These are phyloP conservation scores for Botrytis hyacinthi DNA, from an alignment of 2,329 filamentous ascomycete genomes.

Conservation along the genomic window DNA sequence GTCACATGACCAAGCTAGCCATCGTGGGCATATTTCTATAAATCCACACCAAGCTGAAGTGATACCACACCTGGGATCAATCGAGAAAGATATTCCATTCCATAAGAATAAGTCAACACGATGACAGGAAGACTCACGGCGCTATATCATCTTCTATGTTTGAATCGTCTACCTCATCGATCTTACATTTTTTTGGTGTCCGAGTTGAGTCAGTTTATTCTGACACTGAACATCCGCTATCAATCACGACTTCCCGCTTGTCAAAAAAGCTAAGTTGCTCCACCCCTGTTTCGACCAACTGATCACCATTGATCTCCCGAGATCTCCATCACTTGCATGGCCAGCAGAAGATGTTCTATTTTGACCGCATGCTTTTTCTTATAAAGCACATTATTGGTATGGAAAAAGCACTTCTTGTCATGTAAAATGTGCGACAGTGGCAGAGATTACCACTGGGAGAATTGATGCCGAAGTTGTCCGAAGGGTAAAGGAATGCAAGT, in stretches of 20 bases:
- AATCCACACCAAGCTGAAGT: background rate
- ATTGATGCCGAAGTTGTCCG: background rate
- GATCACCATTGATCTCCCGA: background rate
- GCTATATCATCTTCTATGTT: background rate
- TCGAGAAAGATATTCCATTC: background rate
- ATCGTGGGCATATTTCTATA: background rate
- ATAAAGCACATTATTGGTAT: background rate
- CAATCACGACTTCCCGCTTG: background rate
- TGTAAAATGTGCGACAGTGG: too few relatives aligned
- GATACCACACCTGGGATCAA: background rate
- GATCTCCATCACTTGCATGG: background rate
- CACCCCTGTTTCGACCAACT: background rate
- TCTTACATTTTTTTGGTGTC: background rate
- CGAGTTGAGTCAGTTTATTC: background rate
- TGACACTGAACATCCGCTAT: background rate
- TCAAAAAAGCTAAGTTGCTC: background rate
- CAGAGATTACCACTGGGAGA: background rate
- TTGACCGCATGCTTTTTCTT: background rate
- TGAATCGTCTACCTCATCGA: background rate
- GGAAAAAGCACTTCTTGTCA: too few relatives aligned
- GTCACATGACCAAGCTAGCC: background rate
- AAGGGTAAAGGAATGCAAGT: background rate
- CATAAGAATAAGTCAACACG: background rate
- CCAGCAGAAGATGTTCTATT: background rate
- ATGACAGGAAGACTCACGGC: background rate